Conservation (phyloP, 441 rosid genomes). For the Brassica hybrid region DNA sequence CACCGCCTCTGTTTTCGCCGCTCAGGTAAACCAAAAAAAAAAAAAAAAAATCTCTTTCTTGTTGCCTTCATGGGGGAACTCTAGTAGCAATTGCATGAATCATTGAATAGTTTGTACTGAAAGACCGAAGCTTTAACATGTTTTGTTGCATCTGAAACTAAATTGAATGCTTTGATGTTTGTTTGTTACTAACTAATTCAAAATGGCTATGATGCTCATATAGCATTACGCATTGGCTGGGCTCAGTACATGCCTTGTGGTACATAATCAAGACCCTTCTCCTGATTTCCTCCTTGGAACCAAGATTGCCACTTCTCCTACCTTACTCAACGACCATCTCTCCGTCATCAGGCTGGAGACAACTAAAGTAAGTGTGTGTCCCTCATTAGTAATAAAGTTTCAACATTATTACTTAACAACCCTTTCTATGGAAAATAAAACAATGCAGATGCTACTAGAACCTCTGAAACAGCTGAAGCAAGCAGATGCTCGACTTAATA, state of each 20-base stretch:
- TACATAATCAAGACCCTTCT: constrained; percentile 80
- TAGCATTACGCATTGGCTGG: constrained; percentile 88
- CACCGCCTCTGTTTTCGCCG: constrained; percentile 81
- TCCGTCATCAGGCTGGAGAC: constrained; percentile 80
- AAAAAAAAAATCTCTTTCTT: neutral
- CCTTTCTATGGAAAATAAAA: constrained; percentile 13
- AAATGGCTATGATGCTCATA: constrained; percentile 1
- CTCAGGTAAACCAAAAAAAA: constrained; percentile 55
- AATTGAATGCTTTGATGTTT: constrained; percentile 9
- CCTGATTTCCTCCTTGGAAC: constrained; percentile 74
- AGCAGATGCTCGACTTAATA: constrained; percentile 76
- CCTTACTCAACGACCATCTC: constrained; percentile 61
- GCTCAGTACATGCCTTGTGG: constrained; percentile 73
- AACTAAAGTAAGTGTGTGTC: constrained; percentile 70
- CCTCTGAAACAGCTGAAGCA: constrained; percentile 80
- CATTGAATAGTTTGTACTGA: neutral
- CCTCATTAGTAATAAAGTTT: neutral
- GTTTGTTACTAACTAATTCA: constrained; percentile 14
- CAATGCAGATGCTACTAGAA: constrained; percentile 79
- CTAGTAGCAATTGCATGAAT: neutral
- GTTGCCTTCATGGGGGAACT: constrained; percentile 1
- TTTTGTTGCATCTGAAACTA: neutral
- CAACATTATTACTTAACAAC: neutral
- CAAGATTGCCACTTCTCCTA: constrained; percentile 77
- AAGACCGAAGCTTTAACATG: constrained; percentile 13